Conservation (phyloP, 164 flowering plant genomes). For the Sedum album region DNA sequence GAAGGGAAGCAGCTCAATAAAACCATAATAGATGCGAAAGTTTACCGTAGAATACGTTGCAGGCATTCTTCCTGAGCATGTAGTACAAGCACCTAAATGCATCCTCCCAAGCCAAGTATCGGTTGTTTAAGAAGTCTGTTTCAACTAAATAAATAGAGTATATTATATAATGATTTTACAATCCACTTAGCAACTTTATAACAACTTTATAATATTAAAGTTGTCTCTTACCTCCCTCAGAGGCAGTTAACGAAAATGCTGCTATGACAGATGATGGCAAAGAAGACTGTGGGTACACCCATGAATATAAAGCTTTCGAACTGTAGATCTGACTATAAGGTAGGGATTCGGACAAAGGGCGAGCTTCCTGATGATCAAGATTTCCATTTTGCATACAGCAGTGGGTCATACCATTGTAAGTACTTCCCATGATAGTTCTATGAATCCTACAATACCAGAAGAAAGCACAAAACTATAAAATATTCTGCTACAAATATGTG, state of each 20-base stretch:
- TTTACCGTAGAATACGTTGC: conserved; percentile 62
- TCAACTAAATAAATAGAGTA: conserved; percentile 24
- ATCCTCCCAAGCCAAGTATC: conserved; percentile 84
- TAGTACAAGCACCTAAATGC: conserved; percentile 85
- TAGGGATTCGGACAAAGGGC: conserved; percentile 12
- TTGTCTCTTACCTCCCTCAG: conserved; percentile 45
- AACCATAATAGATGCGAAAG: neutral
- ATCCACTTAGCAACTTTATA: neutral
- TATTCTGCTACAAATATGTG: neutral
- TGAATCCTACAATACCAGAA: conserved; percentile 50
- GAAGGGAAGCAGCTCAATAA: neutral
- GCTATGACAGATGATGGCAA: conserved; percentile 69
- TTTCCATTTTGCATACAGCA: conserved; percentile 17
- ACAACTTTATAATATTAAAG: neutral
- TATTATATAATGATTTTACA: neutral
- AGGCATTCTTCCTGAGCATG: conserved; percentile 60
- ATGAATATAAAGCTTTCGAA: conserved; percentile 49
- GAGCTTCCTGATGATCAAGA: conserved; percentile 18
- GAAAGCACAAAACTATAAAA: neutral
- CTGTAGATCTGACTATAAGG: conserved; percentile 22
- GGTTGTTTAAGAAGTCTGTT: conserved; percentile 54
- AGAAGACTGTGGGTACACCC: conserved; percentile 82
- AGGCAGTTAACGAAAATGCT: conserved; percentile 42
- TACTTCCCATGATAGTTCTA: conserved; percentile 36
- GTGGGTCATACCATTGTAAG: conserved; percentile 25